A percentile compares a stretch with the other conserved stretches of the same genome.
Evolutionary conservation across 768 basidiomycete species (phyloP).

Genomic region (Boletus rubropictus): DNA sequence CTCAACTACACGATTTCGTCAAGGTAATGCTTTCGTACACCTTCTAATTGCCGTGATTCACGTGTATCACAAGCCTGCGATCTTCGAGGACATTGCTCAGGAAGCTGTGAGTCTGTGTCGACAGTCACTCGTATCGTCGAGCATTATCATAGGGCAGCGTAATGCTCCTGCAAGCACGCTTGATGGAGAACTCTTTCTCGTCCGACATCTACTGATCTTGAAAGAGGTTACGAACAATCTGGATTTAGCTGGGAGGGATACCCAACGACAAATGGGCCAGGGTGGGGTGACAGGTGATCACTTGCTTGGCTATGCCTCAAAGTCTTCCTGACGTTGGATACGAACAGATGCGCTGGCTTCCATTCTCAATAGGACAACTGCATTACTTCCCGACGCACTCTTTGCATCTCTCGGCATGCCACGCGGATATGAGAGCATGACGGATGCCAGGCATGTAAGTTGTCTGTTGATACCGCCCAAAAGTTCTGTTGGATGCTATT

Average conservation of each 20-base stretch:
- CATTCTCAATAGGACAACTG: slow-evolving; percentile 30
- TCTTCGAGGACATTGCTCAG: slow-evolving; percentile 95
- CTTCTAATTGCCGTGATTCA: neutral
- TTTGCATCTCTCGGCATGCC: slow-evolving; percentile 68
- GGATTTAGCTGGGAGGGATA: slow-evolving; percentile 51
- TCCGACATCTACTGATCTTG: slow-evolving; percentile 83
- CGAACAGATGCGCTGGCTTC: slow-evolving; percentile 28
- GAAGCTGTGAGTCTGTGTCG: slow-evolving; percentile 83
- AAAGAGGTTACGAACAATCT: slow-evolving; percentile 84
- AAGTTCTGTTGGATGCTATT: neutral
- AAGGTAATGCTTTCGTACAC: slow-evolving; percentile 49
- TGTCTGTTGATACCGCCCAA: neutral
- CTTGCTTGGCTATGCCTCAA: neutral
- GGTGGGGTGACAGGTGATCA: slow-evolving; percentile 56
- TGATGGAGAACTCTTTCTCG: slow-evolving; percentile 82
- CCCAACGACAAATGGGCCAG: slow-evolving; percentile 38
- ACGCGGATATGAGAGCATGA: slow-evolving; percentile 53
- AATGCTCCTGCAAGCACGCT: slow-evolving; percentile 40
- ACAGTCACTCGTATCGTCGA: slow-evolving; percentile 70
- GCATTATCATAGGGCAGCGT: slow-evolving; percentile 54
- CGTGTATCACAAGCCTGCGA: slow-evolving; percentile 60
- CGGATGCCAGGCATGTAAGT: slow-evolving; percentile 68
- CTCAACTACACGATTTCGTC: slow-evolving; percentile 85
- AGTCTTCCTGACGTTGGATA: slow-evolving; percentile 2
- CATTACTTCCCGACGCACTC: slow-evolving; percentile 57